phyloP scores from a whole-genome alignment of 768 basidiomycete genomes.

The Cystobasidium tubakii region DNA sequence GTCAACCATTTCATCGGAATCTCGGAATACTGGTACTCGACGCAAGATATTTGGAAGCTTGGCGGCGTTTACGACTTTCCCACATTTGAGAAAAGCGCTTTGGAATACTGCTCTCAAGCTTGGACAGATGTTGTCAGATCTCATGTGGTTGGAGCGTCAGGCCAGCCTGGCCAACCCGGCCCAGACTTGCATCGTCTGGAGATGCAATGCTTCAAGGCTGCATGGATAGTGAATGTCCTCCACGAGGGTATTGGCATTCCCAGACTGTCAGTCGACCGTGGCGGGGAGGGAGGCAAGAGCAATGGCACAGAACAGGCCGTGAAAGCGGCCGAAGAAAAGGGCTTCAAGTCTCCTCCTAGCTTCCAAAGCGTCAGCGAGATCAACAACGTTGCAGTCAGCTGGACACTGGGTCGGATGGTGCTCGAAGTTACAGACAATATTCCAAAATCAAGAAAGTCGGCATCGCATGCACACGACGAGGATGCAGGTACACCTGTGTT shows the following conservation, averaged over 20 bases:
- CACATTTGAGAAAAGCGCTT: conserved; percentile 88
- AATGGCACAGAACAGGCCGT: conserved; percentile 60
- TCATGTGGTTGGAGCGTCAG: conserved; percentile 54
- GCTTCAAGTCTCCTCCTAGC: conserved; percentile 61
- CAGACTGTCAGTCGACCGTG: conserved; percentile 69
- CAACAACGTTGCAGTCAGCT: conserved; percentile 85
- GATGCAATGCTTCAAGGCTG: conserved; percentile 99
- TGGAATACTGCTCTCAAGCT: conserved; percentile 69
- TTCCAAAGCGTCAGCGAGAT: conserved; percentile 93
- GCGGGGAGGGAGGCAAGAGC: conserved; percentile 57
- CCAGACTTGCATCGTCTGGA: conserved; percentile 79
- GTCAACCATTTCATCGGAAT: conserved; percentile 93
- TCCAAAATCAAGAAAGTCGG: background rate
- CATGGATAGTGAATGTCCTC: conserved; percentile 92
- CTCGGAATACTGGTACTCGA: conserved; percentile 99
- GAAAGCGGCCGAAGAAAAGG: conserved; percentile 71
- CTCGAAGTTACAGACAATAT: conserved; percentile 65
- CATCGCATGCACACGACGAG: conserved; percentile 8
- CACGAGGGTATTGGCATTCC: conserved; percentile 96
- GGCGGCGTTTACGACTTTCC: conserved; percentile 94
- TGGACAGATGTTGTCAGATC: conserved; percentile 71
- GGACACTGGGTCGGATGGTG: conserved; percentile 99
- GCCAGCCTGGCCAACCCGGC: conserved; percentile 58
- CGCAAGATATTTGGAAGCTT: conserved; percentile 81
- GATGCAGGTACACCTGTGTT: conserved; percentile 25